Base-by-base conservation (phyloP, 352 stramenopile genomes). In the Globisporangium heterothallicum region DNA sequence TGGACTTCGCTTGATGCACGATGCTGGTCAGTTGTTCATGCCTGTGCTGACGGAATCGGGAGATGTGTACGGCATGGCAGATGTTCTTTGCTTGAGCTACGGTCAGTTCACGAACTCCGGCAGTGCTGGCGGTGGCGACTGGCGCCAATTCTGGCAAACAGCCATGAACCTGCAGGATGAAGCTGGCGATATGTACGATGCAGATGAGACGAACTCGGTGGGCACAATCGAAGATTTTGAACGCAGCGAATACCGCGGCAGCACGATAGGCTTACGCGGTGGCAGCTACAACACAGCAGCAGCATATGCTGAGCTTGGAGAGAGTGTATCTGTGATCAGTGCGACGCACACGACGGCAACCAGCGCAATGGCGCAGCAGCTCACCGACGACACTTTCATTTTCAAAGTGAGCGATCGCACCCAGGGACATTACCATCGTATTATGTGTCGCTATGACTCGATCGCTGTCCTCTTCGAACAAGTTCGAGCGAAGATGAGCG, bases 171-270 rank as follows among this genome's bases (percentile, higher is more conserved):
- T 94, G 7, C 81, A 95, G 50, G 85, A 95, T 38, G 79, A 95
- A 59, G 70, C 83, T 6, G 80, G 79, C 6, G 77, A 70, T 35
- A 77, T 82, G 50, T 92, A 89, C 54, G 85, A 89, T 27, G 66
- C 72, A 7, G 82, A 93, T 40, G 84, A 94, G 22, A 84, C 64
- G 10, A 73, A 68, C 13, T 95, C 85, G 2, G 81, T 95, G 2
- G 83, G 84, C 13, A 95, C 85, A 4, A 95, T 95, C 42, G 85
- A 95, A 51, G 85, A 94, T 36, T 95, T 95, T 49, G 84, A 94
- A 53, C 84, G 83, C 13, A 90, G 70, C 42, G 85, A 95, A 61
- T 87, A 78, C 50, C 76, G 80, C 38, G 71, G 56, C 29, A 68
- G 51, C 42, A 56, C 32, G 38, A 62, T 77, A 6, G 48, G 55